Evolutionary conservation across 2,329 filamentous ascomycete genomes (phyloP), one percentile per base, ranked within the genome.

Genomic region (Apiospora koreana): DNA sequence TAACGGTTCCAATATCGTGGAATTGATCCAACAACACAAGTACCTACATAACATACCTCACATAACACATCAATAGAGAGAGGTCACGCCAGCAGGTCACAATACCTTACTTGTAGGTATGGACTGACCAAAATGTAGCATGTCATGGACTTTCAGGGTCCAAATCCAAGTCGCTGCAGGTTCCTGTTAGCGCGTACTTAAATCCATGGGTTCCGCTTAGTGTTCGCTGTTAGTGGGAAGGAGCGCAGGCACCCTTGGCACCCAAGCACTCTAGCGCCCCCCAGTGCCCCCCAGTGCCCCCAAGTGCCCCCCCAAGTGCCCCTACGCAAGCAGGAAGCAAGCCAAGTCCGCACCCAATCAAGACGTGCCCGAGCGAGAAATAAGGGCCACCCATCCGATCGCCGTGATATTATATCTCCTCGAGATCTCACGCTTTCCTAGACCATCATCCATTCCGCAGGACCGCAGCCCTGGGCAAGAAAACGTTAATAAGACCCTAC

Each of bases 401-500:
- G 54, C 54, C 54, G 54, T 62, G 54, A 38, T 38, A n/a, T 38
- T 62, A 28, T n/a, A 62, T 62, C 54, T 62, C 21, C 54, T 62
- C 31, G 54, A 62, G 54, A 62, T 62, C 54, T 62, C 54, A 62
- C 54, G 3, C 31, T 62, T 62, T 38, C 54, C 31, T 9, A 38
- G 31, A 38, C 54, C 54, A 62, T 62, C 43, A 43, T 43, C 41
- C 41, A 43, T 43, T 43, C 41, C 38, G 4, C 14, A 41, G 38
- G 2, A 10, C 28, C 31, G 54, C n/a, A 14, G 54, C 54, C 28
- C 54, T 62, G 31, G 54, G 8, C 2, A n/a, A 8, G 31, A n/a
- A 62, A 62, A 62, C 54, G 54, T 62, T 62, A 62, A 62, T 62
- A 62, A 62, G 54, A 38, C 31, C 31, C 54, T 38, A 14, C 54